Conservation (phyloP, 306 rosid species). For the Begonia fuchsioides region DNA sequence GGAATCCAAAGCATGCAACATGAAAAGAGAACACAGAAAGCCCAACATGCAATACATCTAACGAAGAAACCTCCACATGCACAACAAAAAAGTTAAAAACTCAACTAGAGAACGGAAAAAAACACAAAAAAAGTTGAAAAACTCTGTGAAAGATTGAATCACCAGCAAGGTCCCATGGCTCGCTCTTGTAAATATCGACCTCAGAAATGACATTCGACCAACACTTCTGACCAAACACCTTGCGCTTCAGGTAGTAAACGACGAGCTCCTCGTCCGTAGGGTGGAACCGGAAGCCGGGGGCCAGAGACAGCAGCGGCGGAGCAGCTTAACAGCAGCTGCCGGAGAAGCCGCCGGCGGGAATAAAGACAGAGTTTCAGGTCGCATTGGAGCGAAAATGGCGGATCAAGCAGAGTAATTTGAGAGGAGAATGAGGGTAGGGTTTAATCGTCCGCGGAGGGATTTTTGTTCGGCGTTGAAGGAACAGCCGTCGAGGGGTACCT, state of each 20-base stretch:
- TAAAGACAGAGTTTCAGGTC: slow-evolving; percentile 35
- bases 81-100: no score
- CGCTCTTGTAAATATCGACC: slow-evolving; percentile 88
- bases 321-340: slow-evolving; percentile 8
- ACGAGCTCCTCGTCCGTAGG: slow-evolving; percentile 96
- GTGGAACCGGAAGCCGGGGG: slow-evolving; percentile 96
- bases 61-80: no score
- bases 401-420: slow-evolving; percentile 2
- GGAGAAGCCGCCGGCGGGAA: slow-evolving; percentile 15
- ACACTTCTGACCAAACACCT: slow-evolving; percentile 59
- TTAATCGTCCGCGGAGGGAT: slow-evolving; percentile 3
- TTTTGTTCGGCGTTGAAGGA: slow-evolving; percentile 92
- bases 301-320: slow-evolving; percentile 61
- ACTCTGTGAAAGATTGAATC: not conserved
- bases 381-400: slow-evolving; percentile 25
- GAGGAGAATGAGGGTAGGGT: slow-evolving; percentile 21
- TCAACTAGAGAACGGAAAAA: not conserved
- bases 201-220: slow-evolving; percentile 85
- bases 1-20: no score
- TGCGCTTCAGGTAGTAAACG: slow-evolving; percentile 88
- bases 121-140: not conserved
- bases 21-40: no score
- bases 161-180: slow-evolving; percentile 98
- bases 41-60: no score
- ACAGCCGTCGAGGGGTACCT: slow-evolving; percentile 68